phyloP scores from a whole-genome alignment of 805 yeast species.

The Candida vartiovaarae region DNA sequence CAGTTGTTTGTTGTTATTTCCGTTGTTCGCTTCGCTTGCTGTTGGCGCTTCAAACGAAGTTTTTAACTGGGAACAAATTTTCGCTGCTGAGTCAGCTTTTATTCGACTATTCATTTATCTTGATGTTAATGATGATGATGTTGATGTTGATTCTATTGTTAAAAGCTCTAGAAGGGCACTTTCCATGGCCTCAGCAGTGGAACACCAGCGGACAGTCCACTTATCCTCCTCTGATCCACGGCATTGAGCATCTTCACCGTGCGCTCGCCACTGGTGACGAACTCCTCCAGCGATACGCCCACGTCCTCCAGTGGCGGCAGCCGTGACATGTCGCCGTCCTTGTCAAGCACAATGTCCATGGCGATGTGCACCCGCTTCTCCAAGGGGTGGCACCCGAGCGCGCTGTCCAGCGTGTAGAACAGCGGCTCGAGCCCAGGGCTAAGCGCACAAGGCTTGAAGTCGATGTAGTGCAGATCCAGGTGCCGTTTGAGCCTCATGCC shows the following conservation, averaged over 20 bases:
- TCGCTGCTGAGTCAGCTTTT: background rate
- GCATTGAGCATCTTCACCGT: conserved; percentile 10
- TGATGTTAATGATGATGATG: background rate
- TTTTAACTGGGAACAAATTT: too few relatives aligned
- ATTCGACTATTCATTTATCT: background rate
- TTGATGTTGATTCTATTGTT: too few relatives aligned
- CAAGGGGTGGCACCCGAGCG: background rate
- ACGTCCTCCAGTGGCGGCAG: background rate
- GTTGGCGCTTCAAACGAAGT: too few relatives aligned
- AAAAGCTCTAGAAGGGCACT: conserved; percentile 4
- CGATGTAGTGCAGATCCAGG: conserved; percentile 38
- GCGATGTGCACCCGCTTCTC: conserved; percentile 8
- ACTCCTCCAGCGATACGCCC: background rate
- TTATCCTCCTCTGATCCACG: conserved; percentile 4
- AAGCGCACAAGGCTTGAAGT: conserved; percentile 15
- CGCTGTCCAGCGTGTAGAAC: conserved; percentile 5
- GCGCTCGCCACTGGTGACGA: conserved; percentile 4
- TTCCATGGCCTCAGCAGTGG: conserved; percentile 7
- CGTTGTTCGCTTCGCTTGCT: too few relatives aligned
- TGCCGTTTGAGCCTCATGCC: conserved; percentile 50
- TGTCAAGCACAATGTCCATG: conserved; percentile 4
- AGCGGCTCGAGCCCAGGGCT: conserved; percentile 2
- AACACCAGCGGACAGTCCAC: background rate
- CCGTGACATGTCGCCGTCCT: background rate
- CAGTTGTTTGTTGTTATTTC: too few relatives aligned